Conservation (phyloP, 768 basidiomycete genomes). For the Mycena olivaceomarginata region DNA sequence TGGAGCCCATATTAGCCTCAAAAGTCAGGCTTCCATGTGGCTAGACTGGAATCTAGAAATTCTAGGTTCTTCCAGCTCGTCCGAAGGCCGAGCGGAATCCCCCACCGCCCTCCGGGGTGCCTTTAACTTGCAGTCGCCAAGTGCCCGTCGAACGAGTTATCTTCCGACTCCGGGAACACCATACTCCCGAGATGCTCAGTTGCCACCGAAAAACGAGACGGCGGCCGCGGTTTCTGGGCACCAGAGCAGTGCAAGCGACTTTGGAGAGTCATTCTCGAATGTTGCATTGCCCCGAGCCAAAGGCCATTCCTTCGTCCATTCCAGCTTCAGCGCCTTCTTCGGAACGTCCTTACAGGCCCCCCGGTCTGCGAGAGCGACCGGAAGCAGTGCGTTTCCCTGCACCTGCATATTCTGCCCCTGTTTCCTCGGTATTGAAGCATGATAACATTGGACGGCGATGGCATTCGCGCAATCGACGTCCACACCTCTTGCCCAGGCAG, state of each 20-base stretch:
- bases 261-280: not conserved
- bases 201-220: not conserved
- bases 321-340: not conserved
- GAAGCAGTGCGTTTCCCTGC: not conserved
- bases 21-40: slow-evolving; percentile 71
- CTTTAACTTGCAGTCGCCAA: slow-evolving; percentile 20
- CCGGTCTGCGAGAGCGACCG: not conserved
- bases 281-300: not conserved
- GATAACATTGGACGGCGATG: not conserved
- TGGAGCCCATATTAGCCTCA: slow-evolving; percentile 65
- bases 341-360: not conserved
- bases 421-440: not conserved
- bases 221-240: not conserved
- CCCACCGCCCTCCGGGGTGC: slow-evolving; percentile 5
- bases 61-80: slow-evolving; percentile 47
- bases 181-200: not conserved
- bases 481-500: not conserved
- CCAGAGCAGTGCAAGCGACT: not conserved
- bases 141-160: slow-evolving; percentile 12
- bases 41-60: slow-evolving; percentile 70
- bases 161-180: not conserved
- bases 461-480: not conserved
- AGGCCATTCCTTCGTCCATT: not conserved
- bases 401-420: slow-evolving; percentile 23
- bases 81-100: slow-evolving; percentile 5